phyloP scores from a whole-genome alignment of 1,284 basidiomycete species.

The Cryptococcus sp. region DNA sequence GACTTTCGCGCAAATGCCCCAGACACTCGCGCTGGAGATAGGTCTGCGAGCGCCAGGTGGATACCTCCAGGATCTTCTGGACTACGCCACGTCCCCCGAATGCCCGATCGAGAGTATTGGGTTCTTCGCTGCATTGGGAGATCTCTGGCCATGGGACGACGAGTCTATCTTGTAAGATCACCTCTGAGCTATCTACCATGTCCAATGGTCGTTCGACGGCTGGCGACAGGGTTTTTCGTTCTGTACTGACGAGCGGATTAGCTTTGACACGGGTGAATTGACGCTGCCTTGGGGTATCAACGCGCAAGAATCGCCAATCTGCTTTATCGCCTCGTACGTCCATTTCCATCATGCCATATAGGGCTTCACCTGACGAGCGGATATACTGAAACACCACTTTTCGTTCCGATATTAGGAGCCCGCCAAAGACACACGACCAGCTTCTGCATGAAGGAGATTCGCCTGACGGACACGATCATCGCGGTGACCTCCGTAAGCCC shows the following conservation, averaged over 20 bases:
- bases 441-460: constrained; percentile 12
- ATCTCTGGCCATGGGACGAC: constrained; percentile 9
- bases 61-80: constrained; percentile 13
- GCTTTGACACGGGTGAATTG: constrained; percentile 10
- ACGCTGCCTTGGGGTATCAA: constrained; percentile 7
- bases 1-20: constrained; percentile 9
- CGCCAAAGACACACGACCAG: constrained; percentile 6
- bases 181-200: not conserved
- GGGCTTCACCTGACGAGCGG: not conserved
- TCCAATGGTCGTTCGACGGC: not conserved
- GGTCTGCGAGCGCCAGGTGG: constrained; percentile 16
- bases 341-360: not conserved
- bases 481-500: constrained; percentile 11
- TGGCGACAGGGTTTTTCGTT: too few relatives aligned
- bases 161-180: constrained; percentile 7
- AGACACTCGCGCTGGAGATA: constrained; percentile 15
- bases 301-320: constrained; percentile 1
- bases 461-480: constrained; percentile 10
- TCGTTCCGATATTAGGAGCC: not conserved
- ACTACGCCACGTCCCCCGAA: constrained; percentile 14
- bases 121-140: constrained; percentile 19
- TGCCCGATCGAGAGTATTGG: constrained; percentile 13
- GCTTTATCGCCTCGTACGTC: constrained; percentile 3
- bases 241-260: not conserved
- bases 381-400: not conserved